Conservation (phyloP, 257 asterid genomes). For the Anisodus tanguticus region DNA sequence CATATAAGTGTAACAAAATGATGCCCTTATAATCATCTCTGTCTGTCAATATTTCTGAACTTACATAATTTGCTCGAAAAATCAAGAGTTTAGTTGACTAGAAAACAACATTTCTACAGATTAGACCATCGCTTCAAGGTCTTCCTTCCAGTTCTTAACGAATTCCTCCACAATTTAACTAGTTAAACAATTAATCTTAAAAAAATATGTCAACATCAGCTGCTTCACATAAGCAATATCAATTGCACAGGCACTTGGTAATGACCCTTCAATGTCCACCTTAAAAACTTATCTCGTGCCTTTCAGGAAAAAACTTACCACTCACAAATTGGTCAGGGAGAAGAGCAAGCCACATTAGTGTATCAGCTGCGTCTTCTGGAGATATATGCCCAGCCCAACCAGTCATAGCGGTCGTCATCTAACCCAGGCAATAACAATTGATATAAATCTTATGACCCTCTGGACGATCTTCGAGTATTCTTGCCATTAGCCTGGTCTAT, state of each 20-base stretch:
- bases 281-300: slow-evolving; percentile 79
- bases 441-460: slow-evolving; percentile 72
- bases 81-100: neutral
- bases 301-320: slow-evolving; percentile 83
- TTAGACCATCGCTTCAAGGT: neutral
- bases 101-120: neutral
- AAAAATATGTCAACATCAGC: neutral
- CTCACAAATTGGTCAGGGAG: slow-evolving; percentile 59
- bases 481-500: slow-evolving; percentile 68
- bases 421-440: slow-evolving; percentile 87
- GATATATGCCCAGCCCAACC: slow-evolving; percentile 78
- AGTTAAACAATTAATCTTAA: neutral
- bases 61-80: neutral
- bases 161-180: neutral
- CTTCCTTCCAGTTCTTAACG: neutral
- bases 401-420: slow-evolving; percentile 96
- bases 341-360: slow-evolving; percentile 96
- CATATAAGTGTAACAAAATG: neutral
- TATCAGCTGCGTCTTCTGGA: slow-evolving; percentile 95
- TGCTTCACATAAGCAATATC: neutral
- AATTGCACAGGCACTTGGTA: no score
- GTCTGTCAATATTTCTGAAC: neutral
- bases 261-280: neutral
- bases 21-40: neutral
- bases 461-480: slow-evolving; percentile 47